Base-by-base conservation (phyloP, 306 rosid genomes). In the Malus orientalis region DNA sequence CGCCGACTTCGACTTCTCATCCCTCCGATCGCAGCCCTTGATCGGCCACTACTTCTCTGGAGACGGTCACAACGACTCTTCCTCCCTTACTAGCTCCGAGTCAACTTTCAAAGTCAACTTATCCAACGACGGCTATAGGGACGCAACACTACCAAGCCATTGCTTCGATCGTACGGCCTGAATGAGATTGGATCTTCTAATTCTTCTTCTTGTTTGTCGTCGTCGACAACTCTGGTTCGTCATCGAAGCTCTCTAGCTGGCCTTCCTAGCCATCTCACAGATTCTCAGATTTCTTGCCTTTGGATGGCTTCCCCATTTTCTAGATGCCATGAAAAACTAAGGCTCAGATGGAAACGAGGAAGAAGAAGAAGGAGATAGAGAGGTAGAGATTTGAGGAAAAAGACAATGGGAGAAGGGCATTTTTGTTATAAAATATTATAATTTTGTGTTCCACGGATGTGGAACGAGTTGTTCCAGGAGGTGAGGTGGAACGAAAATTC, bases 161-260 rank as follows among this genome's bases (percentile, higher is more conserved):
- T 87, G 78, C 75, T 75, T 9, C 53, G 86, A 76, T 81, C 87
- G 45, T 83, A 57, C 16, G 53, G 15, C 15, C 29, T 83, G 79
- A 53, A 78, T 16, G 86, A 83, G 51, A 49, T 59, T 62, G 85
- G 88, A 82, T 81, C 84, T 57, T 71, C 87, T 32, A 74, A 79
- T 12, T 64, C 87, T 0, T 70, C 87, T 3, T 70, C 74, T 4
- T 70, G 69, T 13, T 63, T 81, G 6, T 85, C 89, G 5, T 32
- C 97, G 2, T 11, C 15, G 15, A 4, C 5, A 1, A 4, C 49
- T 71, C 70, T 93, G 86, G 79, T 91, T 47, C 89, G 98, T 29
- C 97, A 92, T 90, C 84, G 85, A 76, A 95, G 99, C 85, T 90
- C 99, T 5, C 99, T 97, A n/a, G 92, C 99, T 22, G 97, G 93